phyloP scores from a whole-genome alignment of 805 yeast genomes.

The Wickerhamomyces ciferrii region DNA sequence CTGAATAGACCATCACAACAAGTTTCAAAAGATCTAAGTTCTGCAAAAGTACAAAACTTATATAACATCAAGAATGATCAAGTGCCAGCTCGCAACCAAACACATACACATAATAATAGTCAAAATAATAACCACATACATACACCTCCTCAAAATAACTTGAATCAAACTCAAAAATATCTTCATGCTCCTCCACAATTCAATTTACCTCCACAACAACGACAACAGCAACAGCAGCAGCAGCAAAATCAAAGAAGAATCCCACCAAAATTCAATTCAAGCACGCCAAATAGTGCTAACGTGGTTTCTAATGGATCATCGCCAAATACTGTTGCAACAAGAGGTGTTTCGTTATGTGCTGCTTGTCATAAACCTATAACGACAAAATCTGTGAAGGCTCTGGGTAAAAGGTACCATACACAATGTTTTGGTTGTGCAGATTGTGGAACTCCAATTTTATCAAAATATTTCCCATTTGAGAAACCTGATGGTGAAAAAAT shows the following conservation, averaged over 20 bases:
- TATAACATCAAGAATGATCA: background rate
- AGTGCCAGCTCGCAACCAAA: too few species aligned
- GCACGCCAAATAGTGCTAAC: background rate
- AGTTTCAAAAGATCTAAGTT: background rate
- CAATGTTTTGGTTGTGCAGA: slow-evolving; percentile 85
- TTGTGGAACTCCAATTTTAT: slow-evolving; percentile 75
- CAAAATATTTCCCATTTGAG: slow-evolving; percentile 85
- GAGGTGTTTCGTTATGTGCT: slow-evolving; percentile 32
- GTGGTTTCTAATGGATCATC: background rate
- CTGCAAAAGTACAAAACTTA: background rate
- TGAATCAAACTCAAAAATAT: background rate
- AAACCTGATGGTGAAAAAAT: slow-evolving; percentile 36
- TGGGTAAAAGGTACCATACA: slow-evolving; percentile 75
- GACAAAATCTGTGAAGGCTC: slow-evolving; percentile 84
- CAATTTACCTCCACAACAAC: background rate
- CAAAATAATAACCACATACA: background rate
- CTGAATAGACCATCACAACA: slow-evolving; percentile 2
- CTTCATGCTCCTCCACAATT: background rate
- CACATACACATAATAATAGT: background rate
- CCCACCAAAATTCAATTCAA: background rate
- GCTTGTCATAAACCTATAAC: slow-evolving; percentile 47
- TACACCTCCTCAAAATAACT: background rate
- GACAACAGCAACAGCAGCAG: background rate
- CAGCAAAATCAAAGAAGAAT: background rate
- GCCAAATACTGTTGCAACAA: slow-evolving; percentile 4